Evolutionary conservation across 2,329 filamentous ascomycete species (phyloP).

Genomic region (Fusarium sororula): DNA sequence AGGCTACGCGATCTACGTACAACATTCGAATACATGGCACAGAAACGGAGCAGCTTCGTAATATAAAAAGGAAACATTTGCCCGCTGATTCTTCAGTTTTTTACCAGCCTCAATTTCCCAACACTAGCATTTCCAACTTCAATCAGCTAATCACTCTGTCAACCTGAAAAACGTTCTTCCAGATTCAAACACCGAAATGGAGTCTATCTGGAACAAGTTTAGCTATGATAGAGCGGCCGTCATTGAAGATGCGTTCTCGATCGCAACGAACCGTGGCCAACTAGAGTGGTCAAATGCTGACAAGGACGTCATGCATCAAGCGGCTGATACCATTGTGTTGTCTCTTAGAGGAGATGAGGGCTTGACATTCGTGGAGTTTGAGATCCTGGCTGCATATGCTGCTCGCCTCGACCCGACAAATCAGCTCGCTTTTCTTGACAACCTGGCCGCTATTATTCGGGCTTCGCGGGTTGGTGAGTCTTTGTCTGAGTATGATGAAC

Average conservation of each 20-base stretch:
- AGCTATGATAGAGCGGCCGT: background rate
- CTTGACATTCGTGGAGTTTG: background rate
- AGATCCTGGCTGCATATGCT: background rate
- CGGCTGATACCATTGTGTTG: background rate
- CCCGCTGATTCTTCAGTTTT: background rate
- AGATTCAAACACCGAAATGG: background rate
- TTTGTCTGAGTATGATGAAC: background rate
- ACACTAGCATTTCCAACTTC: accelerated
- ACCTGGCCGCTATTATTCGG: background rate
- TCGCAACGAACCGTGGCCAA: background rate
- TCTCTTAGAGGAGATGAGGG: background rate
- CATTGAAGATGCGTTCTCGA: background rate
- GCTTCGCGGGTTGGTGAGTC: background rate
- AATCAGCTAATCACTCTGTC: background rate
- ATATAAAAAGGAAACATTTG: background rate
- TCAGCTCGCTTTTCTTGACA: background rate
- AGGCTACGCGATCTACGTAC: no score
- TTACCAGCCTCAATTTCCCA: background rate
- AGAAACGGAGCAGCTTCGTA: no score
- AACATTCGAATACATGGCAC: background rate
- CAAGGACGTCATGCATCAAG: background rate
- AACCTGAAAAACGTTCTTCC: background rate
- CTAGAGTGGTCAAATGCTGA: background rate
- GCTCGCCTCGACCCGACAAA: background rate
- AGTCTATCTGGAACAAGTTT: background rate